Evolutionary conservation across 805 yeast genomes (phyloP).

Genomic region (Saturnispora galanensis): DNA sequence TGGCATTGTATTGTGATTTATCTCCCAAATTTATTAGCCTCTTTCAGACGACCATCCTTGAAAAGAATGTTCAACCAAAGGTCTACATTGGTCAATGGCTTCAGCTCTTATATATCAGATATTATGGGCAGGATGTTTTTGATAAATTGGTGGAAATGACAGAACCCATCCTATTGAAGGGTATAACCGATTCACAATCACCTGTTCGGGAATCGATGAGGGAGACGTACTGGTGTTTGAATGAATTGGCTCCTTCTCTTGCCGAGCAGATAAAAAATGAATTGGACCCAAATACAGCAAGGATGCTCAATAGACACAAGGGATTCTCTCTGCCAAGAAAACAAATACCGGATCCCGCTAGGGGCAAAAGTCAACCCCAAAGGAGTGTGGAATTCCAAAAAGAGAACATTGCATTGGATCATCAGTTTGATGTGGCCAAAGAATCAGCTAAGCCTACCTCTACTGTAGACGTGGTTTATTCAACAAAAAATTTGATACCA

Average conservation of each 20-base stretch:
- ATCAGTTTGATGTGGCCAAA: too few species aligned
- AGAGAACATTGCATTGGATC: not conserved
- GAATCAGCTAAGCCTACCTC: too few species aligned
- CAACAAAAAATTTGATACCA: constrained; percentile 4
- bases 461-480: too few species aligned
- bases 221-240: constrained; percentile 62
- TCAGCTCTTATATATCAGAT: constrained; percentile 48
- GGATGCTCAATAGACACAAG: constrained; percentile 52
- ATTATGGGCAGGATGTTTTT: constrained; percentile 27
- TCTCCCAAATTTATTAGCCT: constrained; percentile 41
- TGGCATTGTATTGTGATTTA: constrained; percentile 47
- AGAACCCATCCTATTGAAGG: constrained; percentile 43
- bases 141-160: constrained; percentile 32
- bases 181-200: constrained; percentile 73
- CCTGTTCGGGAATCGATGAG: constrained; percentile 70
- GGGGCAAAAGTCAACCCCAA: constrained; percentile 30
- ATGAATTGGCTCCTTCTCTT: constrained; percentile 40
- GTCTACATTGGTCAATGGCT: constrained; percentile 63
- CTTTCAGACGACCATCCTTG: constrained; percentile 44
- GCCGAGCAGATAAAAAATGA: constrained; percentile 32
- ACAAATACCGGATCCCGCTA: constrained; percentile 40
- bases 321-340: constrained; percentile 23
- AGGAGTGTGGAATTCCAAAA: not conserved
- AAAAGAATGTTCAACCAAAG: constrained; percentile 65
- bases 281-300: constrained; percentile 38